Base-by-base conservation (phyloP, 176 grass and related monocot genomes). In the Triticum monococcum region DNA sequence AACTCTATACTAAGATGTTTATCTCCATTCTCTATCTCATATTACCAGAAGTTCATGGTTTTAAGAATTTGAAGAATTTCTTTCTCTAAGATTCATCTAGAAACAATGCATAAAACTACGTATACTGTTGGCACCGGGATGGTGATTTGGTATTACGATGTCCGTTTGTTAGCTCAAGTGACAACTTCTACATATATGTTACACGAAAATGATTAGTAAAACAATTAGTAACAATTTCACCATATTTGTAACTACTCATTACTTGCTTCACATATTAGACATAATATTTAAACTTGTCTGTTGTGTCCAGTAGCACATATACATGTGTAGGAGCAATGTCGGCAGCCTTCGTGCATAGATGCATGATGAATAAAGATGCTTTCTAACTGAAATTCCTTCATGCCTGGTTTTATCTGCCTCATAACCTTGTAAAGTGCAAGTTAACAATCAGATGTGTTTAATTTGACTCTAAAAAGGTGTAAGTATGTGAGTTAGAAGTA, bases 321-420 rank as follows among this genome's bases (percentile, higher is more conserved):
- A 62, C 92, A 89, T 35, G 92, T 89, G 84, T 91, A 91, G 20
- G 92, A 94, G 87, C 87, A 87, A 82, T 87, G 87, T 32, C 87
- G 86, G 3, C 92, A 94, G 13, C 70, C 87, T 82, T 87, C 89
- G 12, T 38, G 37, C 37, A 38, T 38, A 38, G 37, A 91, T 18
- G 79, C 46, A 46, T 89, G 92, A 50, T 91, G 81, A 23, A 87
- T 76, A 83, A 91, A 94, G 62, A 82, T 89, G 80, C 89, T 87
- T 65, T 91, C 89, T 76, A 91, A 28, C 64, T 91, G 89, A 77
- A 79, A 94, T 56, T 91, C 92, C 20, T 98, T 93, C 88, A 98
- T 92, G 43, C 89, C 96, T 79, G 83, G 85, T 60, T 68, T 98
- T 67, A 83, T 86, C 85, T 10, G 87, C 68, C 93, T 92, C 93